Percentiles rank a stretch among this genome's conserved stretches.
Conservation (phyloP, 495 filamentous ascomycete species). For the Podospora fimiseda region DNA sequence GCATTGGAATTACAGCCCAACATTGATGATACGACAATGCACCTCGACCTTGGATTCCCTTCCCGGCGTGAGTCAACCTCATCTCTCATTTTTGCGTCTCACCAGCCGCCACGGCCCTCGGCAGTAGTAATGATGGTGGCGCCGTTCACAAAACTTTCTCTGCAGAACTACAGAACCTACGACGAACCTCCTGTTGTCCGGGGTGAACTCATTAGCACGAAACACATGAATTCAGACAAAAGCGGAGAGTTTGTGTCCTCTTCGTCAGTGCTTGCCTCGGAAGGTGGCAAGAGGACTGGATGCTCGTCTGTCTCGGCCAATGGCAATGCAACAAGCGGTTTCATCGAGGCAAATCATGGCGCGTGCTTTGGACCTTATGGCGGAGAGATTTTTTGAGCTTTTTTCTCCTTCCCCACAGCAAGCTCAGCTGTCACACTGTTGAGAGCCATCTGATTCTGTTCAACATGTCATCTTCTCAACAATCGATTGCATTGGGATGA, state of each 20-base stretch:
- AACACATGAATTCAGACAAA: neutral
- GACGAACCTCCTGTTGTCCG: conserved; percentile 1
- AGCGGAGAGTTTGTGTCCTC: neutral
- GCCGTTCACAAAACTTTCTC: neutral
- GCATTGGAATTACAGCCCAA: conserved; percentile 23
- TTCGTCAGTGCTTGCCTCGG: conserved; percentile 4
- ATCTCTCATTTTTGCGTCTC: neutral
- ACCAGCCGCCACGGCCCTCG: neutral
- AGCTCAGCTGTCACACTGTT: no score
- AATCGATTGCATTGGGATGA: no score
- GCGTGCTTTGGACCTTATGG: no score
- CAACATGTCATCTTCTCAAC: no score
- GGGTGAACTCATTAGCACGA: neutral
- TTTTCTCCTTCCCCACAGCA: no score
- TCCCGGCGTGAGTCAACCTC: conserved; percentile 14
- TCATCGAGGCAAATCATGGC: conserved; percentile 6
- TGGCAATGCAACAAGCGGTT: neutral
- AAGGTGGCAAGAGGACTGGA: neutral
- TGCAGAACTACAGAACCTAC: neutral
- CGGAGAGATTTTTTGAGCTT: no score
- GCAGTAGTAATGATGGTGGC: neutral
- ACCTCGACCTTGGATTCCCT: conserved; percentile 1
- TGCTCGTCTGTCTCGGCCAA: conserved; percentile 2
- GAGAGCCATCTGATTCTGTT: no score
- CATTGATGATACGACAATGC: conserved; percentile 11